phyloP scores from a whole-genome alignment of 176 grass and related monocot genomes.

The Triticum timopheevii region DNA sequence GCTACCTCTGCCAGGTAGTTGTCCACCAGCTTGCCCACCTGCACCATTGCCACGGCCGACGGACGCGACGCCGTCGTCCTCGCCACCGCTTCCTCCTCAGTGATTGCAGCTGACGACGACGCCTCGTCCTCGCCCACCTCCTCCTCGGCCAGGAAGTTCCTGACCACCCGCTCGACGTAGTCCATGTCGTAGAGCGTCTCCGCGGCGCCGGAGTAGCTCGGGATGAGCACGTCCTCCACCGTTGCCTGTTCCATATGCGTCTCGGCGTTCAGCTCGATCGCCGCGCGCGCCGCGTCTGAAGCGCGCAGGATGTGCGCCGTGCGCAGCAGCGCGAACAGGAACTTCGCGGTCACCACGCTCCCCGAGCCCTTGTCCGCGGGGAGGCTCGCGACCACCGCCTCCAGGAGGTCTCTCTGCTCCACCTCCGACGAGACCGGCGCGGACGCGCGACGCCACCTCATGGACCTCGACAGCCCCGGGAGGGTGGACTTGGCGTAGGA shows the following conservation, averaged over 20 bases:
- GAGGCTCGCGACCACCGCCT: no score
- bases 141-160: conserved; percentile 47
- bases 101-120: neutral
- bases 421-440: no score
- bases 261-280: conserved; percentile 68
- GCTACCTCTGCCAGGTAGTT: conserved; percentile 89
- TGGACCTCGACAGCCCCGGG: no score
- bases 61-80: neutral
- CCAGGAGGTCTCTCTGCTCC: no score
- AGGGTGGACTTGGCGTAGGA: no score
- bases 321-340: no score
- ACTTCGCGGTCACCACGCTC: no score
- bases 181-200: conserved; percentile 92
- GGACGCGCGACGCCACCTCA: no score
- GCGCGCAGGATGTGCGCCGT: no score
- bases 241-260: conserved; percentile 69
- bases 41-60: conserved; percentile 38
- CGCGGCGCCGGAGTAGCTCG: conserved; percentile 60
- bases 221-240: conserved; percentile 79
- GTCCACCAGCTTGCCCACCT: conserved; percentile 86
- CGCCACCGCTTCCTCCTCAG: conserved; percentile 18
- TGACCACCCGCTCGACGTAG: conserved; percentile 66
- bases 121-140: conserved; percentile 17
- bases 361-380: no score
- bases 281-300: neutral